phyloP scores from a whole-genome alignment of 2,329 filamentous ascomycete genomes.

The Ophiocordyceps camponoti-saundersi region DNA sequence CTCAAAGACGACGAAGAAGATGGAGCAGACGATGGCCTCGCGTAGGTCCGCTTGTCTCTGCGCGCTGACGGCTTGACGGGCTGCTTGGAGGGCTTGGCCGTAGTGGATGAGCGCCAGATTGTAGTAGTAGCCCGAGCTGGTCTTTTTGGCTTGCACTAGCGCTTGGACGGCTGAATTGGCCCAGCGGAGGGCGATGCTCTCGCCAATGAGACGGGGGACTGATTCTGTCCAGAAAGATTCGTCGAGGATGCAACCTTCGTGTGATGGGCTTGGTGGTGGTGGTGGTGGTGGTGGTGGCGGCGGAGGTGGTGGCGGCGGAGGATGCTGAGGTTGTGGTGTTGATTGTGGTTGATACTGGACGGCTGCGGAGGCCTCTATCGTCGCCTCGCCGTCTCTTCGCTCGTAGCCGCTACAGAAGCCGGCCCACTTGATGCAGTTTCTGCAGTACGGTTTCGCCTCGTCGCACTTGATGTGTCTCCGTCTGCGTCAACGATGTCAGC shows the following conservation, averaged over 20 bases:
- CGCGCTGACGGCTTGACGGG: conserved; percentile 6
- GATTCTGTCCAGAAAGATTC: conserved; percentile 16
- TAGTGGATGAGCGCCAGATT: conserved; percentile 15
- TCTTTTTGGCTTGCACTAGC: conserved; percentile 11
- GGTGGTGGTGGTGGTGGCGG: neutral
- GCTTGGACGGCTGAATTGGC: conserved; percentile 20
- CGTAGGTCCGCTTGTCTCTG: conserved; percentile 6
- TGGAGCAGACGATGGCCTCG: conserved; percentile 16
- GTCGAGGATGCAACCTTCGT: conserved; percentile 9
- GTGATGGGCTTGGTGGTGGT: neutral
- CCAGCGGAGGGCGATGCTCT: conserved; percentile 16
- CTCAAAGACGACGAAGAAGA: conserved; percentile 21
- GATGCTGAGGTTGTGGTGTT: neutral
- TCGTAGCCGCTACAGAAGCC: conserved; percentile 16
- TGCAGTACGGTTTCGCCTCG: conserved; percentile 16
- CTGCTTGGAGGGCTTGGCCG: conserved; percentile 13
- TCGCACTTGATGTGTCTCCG: conserved; percentile 19
- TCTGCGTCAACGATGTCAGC: conserved; percentile 5
- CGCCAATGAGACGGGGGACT: conserved; percentile 16
- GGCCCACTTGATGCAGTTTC: conserved; percentile 17
- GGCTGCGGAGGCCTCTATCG: neutral
- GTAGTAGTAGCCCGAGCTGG: conserved; percentile 9
- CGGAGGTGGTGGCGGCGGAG: neutral
- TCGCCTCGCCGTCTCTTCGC: neutral
- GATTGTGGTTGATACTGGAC: no score